These are phyloP conservation scores for Naganishia sp. DNA, from an alignment of 1,284 basidiomycete genomes.

Conservation along the genomic window DNA sequence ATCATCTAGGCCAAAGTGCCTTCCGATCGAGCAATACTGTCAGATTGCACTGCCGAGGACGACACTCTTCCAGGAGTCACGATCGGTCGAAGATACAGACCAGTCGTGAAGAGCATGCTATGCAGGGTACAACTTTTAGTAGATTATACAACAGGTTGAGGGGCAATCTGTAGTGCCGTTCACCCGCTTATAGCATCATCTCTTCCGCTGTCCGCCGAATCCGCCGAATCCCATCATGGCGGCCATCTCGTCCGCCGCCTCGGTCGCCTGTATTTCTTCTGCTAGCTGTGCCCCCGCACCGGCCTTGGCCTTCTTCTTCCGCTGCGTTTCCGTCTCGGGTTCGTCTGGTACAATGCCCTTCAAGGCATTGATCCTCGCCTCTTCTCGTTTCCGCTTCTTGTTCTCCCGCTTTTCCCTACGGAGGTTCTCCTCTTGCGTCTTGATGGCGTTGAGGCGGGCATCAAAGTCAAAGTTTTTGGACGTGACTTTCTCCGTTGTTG, in stretches of 20 bases:
- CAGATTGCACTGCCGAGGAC: too few species aligned
- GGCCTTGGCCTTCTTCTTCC: constrained; percentile 31
- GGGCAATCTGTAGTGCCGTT: not conserved
- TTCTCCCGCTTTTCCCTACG: constrained; percentile 65
- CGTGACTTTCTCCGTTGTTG: constrained; percentile 72
- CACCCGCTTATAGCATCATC: not conserved
- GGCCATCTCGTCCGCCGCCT: constrained; percentile 62
- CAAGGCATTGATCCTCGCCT: constrained; percentile 41
- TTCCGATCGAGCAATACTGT: not conserved
- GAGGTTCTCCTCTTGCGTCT: constrained; percentile 58
- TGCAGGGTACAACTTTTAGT: constrained; percentile 6
- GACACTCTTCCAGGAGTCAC: too few species aligned
- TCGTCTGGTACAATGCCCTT: constrained; percentile 35
- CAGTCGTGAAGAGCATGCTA: not conserved
- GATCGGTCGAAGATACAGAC: not conserved
- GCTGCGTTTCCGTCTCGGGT: constrained; percentile 16
- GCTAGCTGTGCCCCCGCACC: constrained; percentile 32
- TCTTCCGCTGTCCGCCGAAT: constrained; percentile 61
- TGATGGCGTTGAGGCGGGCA: constrained; percentile 78
- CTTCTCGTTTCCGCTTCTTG: constrained; percentile 51
- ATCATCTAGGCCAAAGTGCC: not conserved
- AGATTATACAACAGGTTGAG: constrained; percentile 10
- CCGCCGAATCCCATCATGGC: constrained; percentile 90
- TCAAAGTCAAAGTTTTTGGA: constrained; percentile 93
- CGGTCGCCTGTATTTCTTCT: constrained; percentile 33